These are phyloP conservation scores for Malassezia caprae DNA, from an alignment of 1,284 basidiomycete species.

Conservation along the genomic window DNA sequence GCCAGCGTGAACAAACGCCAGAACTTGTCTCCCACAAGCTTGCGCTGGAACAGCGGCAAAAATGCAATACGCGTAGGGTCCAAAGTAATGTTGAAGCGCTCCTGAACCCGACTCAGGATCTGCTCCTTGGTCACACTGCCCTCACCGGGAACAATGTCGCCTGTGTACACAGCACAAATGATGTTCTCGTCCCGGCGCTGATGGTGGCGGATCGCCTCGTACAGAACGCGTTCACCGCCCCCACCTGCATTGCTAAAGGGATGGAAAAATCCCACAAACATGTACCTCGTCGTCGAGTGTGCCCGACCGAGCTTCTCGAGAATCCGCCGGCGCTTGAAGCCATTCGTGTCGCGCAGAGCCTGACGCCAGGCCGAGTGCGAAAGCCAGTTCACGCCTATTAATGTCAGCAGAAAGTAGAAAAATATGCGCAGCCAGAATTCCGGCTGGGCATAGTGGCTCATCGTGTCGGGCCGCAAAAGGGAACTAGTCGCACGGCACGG, in stretches of 20 bases:
- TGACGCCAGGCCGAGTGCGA: slow-evolving; percentile 7
- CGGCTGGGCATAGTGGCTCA: not conserved
- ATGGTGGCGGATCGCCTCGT: slow-evolving; percentile 73
- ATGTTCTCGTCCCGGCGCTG: slow-evolving; percentile 64
- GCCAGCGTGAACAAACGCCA: slow-evolving; percentile 84
- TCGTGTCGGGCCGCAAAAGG: not conserved
- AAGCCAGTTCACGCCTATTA: not conserved
- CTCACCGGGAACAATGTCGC: slow-evolving; percentile 46
- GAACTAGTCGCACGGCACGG: not conserved
- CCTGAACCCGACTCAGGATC: slow-evolving; percentile 56
- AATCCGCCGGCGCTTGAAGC: slow-evolving; percentile 5
- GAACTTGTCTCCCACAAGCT: slow-evolving; percentile 66
- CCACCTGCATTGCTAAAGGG: slow-evolving; percentile 97
- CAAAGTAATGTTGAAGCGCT: slow-evolving; percentile 71
- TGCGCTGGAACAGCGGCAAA: slow-evolving; percentile 63
- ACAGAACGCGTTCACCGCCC: slow-evolving; percentile 90
- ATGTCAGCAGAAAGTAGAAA: not conserved
- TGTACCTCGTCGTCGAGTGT: not conserved
- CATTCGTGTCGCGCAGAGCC: slow-evolving; percentile 14
- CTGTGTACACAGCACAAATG: slow-evolving; percentile 79
- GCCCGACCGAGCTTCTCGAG: not conserved
- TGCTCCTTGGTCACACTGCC: slow-evolving; percentile 58
- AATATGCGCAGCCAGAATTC: not conserved
- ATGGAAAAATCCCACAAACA: slow-evolving; percentile 68
- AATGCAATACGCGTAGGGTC: slow-evolving; percentile 62